Percentiles rank a stretch among this genome's conserved stretches.
phyloP scores from a whole-genome alignment of 345 rosid genomes.

The Cochlearia excelsa region DNA sequence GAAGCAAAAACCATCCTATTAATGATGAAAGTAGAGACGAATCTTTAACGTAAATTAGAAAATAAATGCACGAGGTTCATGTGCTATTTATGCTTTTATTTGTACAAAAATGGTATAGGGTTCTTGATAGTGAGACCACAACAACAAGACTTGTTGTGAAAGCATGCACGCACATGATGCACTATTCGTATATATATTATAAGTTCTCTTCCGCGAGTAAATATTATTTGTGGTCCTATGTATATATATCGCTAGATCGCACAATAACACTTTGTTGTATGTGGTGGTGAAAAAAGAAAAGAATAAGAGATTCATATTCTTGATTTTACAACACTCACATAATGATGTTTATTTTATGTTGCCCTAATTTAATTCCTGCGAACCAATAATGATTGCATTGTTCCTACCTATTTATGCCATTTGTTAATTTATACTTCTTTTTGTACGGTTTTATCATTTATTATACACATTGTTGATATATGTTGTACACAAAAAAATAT shows the following conservation, averaged over 20 bases:
- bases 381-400: slow-evolving; percentile 4
- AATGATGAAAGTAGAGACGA: background rate
- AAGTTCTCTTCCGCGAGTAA: background rate
- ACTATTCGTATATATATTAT: background rate
- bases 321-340: slow-evolving; percentile 8
- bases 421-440: too few relatives aligned
- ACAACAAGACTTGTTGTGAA: slow-evolving; percentile 16
- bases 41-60: background rate
- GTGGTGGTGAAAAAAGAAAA: slow-evolving; percentile 11
- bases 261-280: slow-evolving; percentile 19
- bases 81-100: slow-evolving; percentile 9
- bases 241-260: background rate
- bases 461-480: too few relatives aligned
- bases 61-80: slow-evolving; percentile 17
- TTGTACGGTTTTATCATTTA: too few relatives aligned
- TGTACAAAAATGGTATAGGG: slow-evolving; percentile 19
- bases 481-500: too few relatives aligned
- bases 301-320: slow-evolving; percentile 6
- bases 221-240: slow-evolving; percentile 26
- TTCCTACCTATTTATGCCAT: background rate
- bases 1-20: background rate
- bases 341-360: slow-evolving; percentile 1
- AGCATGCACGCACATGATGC: slow-evolving; percentile 15
- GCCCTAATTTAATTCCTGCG: background rate
- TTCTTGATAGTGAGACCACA: slow-evolving; percentile 30